Conservation (phyloP, 257 asterid species). For the Capsicum baccatum region DNA sequence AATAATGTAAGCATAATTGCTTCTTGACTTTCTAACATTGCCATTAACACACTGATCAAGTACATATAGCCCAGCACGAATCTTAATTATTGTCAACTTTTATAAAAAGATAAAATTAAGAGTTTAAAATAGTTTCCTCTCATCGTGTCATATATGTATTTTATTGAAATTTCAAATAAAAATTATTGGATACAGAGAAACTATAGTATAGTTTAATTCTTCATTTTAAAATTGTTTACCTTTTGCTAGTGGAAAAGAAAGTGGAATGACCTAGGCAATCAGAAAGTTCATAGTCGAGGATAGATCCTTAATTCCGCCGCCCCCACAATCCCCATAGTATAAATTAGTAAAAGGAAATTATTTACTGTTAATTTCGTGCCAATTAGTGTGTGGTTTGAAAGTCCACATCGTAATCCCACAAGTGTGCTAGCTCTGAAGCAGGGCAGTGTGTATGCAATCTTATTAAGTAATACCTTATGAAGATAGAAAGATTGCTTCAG, state of each 20-base stretch:
- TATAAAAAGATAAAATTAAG: neutral
- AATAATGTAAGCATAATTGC: conserved; percentile 20
- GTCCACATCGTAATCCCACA: too few species aligned
- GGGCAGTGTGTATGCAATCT: too few species aligned
- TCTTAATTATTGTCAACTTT: conserved; percentile 25
- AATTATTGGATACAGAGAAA: conserved; percentile 27
- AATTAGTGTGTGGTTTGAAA: neutral
- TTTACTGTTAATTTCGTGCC: conserved; percentile 13
- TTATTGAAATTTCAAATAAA: neutral
- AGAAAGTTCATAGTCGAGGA: conserved; percentile 25
- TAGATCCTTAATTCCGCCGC: neutral
- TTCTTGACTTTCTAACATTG: conserved; percentile 22
- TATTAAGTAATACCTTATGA: too few species aligned
- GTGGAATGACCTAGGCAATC: conserved; percentile 29
- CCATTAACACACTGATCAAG: neutral
- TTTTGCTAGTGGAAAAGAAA: conserved; percentile 26
- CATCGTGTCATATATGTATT: neutral
- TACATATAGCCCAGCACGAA: conserved; percentile 15
- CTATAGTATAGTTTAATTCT: neutral
- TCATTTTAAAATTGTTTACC: conserved; percentile 19
- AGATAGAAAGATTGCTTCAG: too few species aligned
- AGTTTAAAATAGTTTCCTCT: neutral
- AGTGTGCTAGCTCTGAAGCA: too few species aligned
- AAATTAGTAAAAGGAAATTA: neutral
- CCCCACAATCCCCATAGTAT: neutral